Evolutionary conservation across 2,329 filamentous ascomycete genomes (phyloP).

Genomic region (Basipetospora chlamydospora): DNA sequence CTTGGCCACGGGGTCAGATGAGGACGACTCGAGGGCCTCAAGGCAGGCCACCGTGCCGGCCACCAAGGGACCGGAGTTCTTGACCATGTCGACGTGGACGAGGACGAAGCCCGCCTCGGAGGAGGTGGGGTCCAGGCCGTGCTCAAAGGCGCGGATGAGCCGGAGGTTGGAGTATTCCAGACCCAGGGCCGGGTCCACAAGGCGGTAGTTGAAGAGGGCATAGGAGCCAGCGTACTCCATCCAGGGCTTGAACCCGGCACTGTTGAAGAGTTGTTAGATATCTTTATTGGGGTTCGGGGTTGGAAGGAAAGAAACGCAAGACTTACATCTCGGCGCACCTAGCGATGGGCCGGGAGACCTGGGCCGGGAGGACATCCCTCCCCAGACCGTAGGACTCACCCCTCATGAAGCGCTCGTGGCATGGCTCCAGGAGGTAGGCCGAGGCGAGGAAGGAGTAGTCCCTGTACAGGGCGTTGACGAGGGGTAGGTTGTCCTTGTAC

Average conservation of each 20-base stretch:
- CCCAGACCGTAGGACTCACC: conserved; percentile 68
- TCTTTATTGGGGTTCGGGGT: background rate
- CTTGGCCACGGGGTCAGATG: conserved; percentile 14
- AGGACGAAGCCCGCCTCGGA: conserved; percentile 95
- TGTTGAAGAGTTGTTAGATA: background rate
- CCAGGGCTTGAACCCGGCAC: conserved; percentile 67
- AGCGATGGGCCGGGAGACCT: conserved; percentile 68
- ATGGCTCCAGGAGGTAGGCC: conserved; percentile 82
- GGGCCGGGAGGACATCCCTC: conserved; percentile 55
- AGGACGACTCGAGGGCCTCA: conserved; percentile 12
- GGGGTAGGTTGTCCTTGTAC: conserved; percentile 56
- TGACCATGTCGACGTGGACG: conserved; percentile 91
- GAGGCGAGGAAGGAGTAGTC: conserved; percentile 88
- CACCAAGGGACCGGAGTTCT: conserved; percentile 66
- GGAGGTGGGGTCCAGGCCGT: conserved; percentile 69
- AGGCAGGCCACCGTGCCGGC: conserved; percentile 56
- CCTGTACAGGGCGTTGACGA: conserved; percentile 76
- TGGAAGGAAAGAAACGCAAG: background rate
- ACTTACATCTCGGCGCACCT: conserved; percentile 75
- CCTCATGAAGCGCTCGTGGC: conserved; percentile 58
- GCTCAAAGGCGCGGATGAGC: conserved; percentile 81
- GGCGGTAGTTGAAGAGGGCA: conserved; percentile 54
- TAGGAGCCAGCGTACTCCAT: conserved; percentile 71
- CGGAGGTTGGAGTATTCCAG: conserved; percentile 56
- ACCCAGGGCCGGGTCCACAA: conserved; percentile 38